Base-by-base conservation (phyloP, 1,284 basidiomycete genomes). In the Ganoderma lucidum region DNA sequence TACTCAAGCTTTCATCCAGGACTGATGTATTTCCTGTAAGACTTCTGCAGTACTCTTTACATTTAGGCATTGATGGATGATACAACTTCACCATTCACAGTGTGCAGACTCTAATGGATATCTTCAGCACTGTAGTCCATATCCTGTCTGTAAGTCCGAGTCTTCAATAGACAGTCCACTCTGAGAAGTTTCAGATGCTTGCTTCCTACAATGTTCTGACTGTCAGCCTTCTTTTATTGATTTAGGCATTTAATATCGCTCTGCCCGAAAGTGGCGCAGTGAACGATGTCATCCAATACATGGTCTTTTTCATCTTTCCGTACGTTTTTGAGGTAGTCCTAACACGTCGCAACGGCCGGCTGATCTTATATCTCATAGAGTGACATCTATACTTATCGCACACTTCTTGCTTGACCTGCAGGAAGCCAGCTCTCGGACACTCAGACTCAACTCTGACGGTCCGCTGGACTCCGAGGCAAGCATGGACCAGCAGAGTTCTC, bases 351-450 rank as follows among this genome's bases (percentile, higher is more conserved):
- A 9, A 10, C 5, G 1, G 19, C n/a, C 45, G 1, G n/a, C 45
- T 48, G 45, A 48, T 17, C 6, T 48, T 19, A 12, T 0, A 10
- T 12, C 19, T 28, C 48, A 2, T 23, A 51, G 48, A 0, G 6
- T 51, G 8, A 12, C 23, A 14, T 51, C 48, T 2, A 51, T 51
- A 51, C 48, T 51, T 8, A 28, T 51, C 23, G 48, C 48, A 3
- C 48, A 51, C 48, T 51, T 51, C 48, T n/a, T 51, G 8, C 48
- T 51, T 12, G 48, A 51, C 48, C 48, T 51, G 19, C 48, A 51
- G 10, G 48, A 51, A 51, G 48, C 23, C 8, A 28, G 48, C 23
- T 10, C 3, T 6, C 48, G 48, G 23, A 51, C 48, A 10, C n/a
- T 51, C 9, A 51, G 19, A 19, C 48, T 51, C 9, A 10, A 51